phyloP scores from a whole-genome alignment of 2,329 filamentous ascomycete genomes.

The Arthrobotrys conoides region DNA sequence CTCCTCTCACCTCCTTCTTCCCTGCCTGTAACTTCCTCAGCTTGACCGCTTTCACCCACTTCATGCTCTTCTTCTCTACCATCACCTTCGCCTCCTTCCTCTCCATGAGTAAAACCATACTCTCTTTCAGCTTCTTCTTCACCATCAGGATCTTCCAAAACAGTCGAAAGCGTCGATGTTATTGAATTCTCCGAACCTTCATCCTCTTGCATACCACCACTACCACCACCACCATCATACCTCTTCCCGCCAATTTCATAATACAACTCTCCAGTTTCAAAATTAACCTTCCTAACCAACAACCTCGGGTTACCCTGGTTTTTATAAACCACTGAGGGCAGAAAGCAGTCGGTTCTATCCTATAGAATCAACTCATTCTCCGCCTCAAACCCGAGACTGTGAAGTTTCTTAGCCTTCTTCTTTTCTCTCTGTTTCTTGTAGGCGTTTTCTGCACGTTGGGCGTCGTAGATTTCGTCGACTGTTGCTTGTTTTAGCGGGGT shows the following conservation, averaged over 20 bases:
- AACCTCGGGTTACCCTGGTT: conserved; percentile 37
- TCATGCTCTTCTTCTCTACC: background rate
- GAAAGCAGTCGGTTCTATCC: conserved; percentile 33
- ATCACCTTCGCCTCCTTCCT: background rate
- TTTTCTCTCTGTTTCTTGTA: conserved; percentile 81
- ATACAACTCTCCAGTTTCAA: conserved; percentile 10
- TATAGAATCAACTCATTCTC: conserved; percentile 72
- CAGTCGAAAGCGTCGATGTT: conserved; percentile 20
- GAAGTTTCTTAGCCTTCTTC: conserved; percentile 78
- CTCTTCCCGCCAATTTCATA: conserved; percentile 25
- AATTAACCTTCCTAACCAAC: conserved; percentile 16
- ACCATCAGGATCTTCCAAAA: conserved; percentile 34
- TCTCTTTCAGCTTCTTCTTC: conserved; percentile 25
- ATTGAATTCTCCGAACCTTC: conserved; percentile 19
- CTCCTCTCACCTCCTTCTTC: background rate
- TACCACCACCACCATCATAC: background rate
- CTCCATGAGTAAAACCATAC: background rate
- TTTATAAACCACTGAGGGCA: conserved; percentile 44
- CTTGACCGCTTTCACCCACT: background rate
- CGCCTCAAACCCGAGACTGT: conserved; percentile 86
- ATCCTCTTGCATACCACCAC: background rate
- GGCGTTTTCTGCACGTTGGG: conserved; percentile 80
- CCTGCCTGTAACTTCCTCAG: too few species aligned
- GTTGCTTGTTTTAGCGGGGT: conserved; percentile 76
- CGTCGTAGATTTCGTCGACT: conserved; percentile 76